Evolutionary conservation across 2,329 filamentous ascomycete genomes (phyloP), one percentile per base, ranked within the genome.

Genomic region (Setomelanomma holmii): DNA sequence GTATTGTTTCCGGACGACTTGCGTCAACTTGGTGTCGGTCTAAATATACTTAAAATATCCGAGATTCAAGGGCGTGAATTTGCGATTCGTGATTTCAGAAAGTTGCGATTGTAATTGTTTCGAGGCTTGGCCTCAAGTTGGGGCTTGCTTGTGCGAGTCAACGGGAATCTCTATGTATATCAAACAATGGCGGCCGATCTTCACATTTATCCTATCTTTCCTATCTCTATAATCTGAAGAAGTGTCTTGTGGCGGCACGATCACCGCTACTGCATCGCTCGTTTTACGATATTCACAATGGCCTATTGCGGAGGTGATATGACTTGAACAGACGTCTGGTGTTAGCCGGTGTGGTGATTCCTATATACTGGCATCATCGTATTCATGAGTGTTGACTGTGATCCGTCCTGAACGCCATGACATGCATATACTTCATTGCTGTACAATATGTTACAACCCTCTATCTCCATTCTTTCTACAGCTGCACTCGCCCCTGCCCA

Each of bases 401-500:
- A 3, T 30, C 14, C 27, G 27, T 30, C 27, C 27, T 30, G 33
- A 23, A 60, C 51, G 40, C 52, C 57, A 11, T 45, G 42, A 45
- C 48, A 56, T 61, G 55, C 47, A 51, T 49, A 35, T n/a, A 14
- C 51, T 42, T 55, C 40, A 42, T 60, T 30, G 27, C 27, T 34
- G 43, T 66, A 67, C 61, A 66, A 21, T 68, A 71, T 67, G 19
- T 49, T 71, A 70, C 69, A 73, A 22, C 21, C 16, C 48, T 43
- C 45, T 40, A n/a, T 23, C 33, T 14, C 33, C 33, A 19, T 40
- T 41, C 40, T 43, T 35, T 41, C 50, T 63, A 74, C 66, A 71
- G 60, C 42, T 67, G 59, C 51, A 70, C 57, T 36, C 65, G 53
- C 40, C 69, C 69, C 19, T 56, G 73, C 4, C 72, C 74, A 62